Base-by-base conservation (phyloP, 768 basidiomycete genomes). In the Chalciporus chontae region DNA sequence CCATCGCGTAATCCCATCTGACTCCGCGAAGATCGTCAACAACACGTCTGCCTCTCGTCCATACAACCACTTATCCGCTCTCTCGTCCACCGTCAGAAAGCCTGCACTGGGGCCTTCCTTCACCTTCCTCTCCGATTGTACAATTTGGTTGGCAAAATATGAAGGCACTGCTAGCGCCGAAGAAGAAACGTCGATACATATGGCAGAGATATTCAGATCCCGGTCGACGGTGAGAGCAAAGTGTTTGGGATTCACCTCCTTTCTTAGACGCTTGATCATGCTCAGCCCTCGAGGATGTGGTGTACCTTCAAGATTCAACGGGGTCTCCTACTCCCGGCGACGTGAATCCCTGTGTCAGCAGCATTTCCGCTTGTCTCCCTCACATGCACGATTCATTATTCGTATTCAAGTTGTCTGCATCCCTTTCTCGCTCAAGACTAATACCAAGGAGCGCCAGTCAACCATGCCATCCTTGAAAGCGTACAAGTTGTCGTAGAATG, bases 51-150 rank as follows among this genome's bases (percentile, higher is more conserved):
- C 61, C 19, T 54, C 66, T 26, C 48, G 13, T 14, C 63, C 69
- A 54, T 50, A 55, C 48, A 69, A 75, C 47, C 63, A 69, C 8
- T 17, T 54, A 38, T 69, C 73, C 0, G 62, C 54, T 10, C 74
- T 73, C 31, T 48, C 68, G 44, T 66, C 64, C 5, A 69, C 67
- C 1, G 69, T 63, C 8, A 72, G 79, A 49, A 89, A 86, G 58
- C 87, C 87, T 5, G 85, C 86, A 1, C 71, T 91, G 13, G 89
- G 88, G 0, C 82, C 87, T 1, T 84, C 87, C 1, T 91, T 90
- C 52, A 72, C 83, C 7, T 86, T 79, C 64, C 67, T 88, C 63
- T 78, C 81, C 2, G 89, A 90, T 58, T 80, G 78, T 14, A 86
- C 84, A 0, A 55, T 91, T n/a, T 90, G 87, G 87, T 70, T 89